Conservation (phyloP, 441 rosid genomes). For the Cnidoscolus chayamansa region DNA sequence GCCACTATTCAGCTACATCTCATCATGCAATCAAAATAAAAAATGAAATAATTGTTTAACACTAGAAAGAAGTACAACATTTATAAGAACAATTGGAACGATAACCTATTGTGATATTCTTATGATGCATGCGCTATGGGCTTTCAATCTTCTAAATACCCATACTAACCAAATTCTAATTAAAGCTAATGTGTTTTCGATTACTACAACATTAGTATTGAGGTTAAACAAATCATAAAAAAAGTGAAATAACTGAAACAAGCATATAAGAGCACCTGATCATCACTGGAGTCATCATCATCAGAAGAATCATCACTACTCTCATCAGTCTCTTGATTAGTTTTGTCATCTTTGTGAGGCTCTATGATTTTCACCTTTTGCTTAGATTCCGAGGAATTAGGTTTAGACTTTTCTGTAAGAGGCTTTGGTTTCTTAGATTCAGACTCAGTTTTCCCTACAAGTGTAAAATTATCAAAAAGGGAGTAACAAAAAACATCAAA, state of each 20-base stretch:
- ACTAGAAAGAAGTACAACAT: not conserved
- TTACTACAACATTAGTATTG: not conserved
- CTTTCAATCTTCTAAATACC: not conserved
- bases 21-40: not conserved
- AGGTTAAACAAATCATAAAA: not conserved
- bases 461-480: too few relatives aligned
- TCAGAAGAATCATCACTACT: conserved; percentile 34
- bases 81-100: not conserved
- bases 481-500: not conserved
- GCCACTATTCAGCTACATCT: not conserved
- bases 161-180: not conserved
- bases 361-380: conserved; percentile 46
- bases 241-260: conserved; percentile 13
- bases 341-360: conserved; percentile 38
- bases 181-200: not conserved
- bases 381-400: conserved; percentile 28
- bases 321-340: conserved; percentile 29
- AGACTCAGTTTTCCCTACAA: conserved; percentile 25
- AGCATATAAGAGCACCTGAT: conserved; percentile 36
- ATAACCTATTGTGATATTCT: not conserved
- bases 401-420: conserved; percentile 14
- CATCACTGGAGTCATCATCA: conserved; percentile 36
- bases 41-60: not conserved
- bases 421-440: conserved; percentile 19
- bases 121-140: too few relatives aligned